Evolutionary conservation across 75 land plant genomes (phyloP), one percentile per base, ranked within the genome.

Genomic region (Pinus taeda): DNA sequence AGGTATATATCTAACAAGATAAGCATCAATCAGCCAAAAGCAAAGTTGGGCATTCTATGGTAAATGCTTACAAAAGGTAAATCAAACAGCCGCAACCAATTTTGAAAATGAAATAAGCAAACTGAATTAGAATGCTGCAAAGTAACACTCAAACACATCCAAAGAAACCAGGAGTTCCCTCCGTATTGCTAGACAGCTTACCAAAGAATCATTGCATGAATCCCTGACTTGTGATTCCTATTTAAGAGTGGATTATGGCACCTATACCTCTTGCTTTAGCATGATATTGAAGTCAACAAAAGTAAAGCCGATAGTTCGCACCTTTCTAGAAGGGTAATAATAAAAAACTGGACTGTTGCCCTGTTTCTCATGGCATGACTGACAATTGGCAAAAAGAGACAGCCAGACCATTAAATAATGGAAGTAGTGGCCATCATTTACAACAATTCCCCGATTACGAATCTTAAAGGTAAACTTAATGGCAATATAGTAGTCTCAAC

Each of bases 381-480:
- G 39, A 39, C 4, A 39, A 18, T 45, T 6, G 14, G 49, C 49
- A 39, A n/a, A 33, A 20, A 3, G 39, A n/a, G 14, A 69, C 37
- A 69, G 42, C 24, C 71, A 15, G 49, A 3, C 39, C 71, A 2
- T n/a, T 21, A 65, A 33, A 65, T 39, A 45, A 69, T 69, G 49
- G 13, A 42, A 20, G 53, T 20, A 36, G 22, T 69, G 7, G 71
- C 6, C 18, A 18, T 45, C 53, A 39, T 4, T 45, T 4, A 39
- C 39, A 3, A 45, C 14, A 45, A 45, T 69, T 69, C 42, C 53
- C n/a, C 7, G 42, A 37, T 74, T 55, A 24, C 57, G 20, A 55
- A 79, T 26, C 20, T 73, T 79, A 26, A 57, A 73, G 42, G 58
- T 79, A 56, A 79, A 79, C 30, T 78, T 73, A 42, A 60, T 73